Evolutionary conservation across 495 filamentous ascomycete genomes (phyloP).

Genomic region (Tuber calosporum): DNA sequence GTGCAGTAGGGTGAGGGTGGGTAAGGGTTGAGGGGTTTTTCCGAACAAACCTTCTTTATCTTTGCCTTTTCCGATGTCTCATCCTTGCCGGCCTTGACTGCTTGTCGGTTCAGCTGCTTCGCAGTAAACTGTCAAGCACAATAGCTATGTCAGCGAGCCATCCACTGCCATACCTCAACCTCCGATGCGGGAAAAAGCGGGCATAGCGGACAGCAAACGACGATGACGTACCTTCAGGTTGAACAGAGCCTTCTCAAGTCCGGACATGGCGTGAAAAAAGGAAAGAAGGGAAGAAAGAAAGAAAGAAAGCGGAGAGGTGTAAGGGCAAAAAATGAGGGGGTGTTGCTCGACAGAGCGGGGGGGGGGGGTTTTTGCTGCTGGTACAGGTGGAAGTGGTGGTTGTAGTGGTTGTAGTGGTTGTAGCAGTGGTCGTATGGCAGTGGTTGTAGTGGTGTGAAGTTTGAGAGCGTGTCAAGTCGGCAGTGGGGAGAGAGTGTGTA

Average conservation of each 20-base stretch:
- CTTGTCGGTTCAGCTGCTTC: constrained; percentile 74
- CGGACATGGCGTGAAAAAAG: constrained; percentile 47
- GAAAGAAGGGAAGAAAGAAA: not conserved
- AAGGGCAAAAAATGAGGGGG: constrained; percentile 2
- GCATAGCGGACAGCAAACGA: constrained; percentile 6
- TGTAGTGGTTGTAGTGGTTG: not conserved
- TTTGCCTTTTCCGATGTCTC: constrained; percentile 74
- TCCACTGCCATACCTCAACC: not conserved
- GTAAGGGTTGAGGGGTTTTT: constrained; percentile 22
- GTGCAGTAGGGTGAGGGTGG: not conserved
- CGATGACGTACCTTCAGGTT: constrained; percentile 52
- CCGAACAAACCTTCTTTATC: constrained; percentile 59
- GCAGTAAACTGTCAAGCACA: constrained; percentile 60
- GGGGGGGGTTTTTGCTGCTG: not conserved
- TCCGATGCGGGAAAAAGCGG: constrained; percentile 17
- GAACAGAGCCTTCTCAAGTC: constrained; percentile 59
- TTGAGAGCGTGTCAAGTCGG: constrained; percentile 4
- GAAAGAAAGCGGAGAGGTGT: not conserved
- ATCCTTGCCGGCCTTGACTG: constrained; percentile 73
- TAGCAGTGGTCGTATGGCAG: too few species aligned
- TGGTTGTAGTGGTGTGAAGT: not conserved
- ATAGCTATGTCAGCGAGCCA: constrained; percentile 3
- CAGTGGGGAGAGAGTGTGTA: not conserved
- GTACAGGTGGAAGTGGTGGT: not conserved
- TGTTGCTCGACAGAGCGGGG: not conserved